These are phyloP conservation scores for Eucalyptus albens DNA, from an alignment of 345 rosid genomes.

Conservation along the genomic window DNA sequence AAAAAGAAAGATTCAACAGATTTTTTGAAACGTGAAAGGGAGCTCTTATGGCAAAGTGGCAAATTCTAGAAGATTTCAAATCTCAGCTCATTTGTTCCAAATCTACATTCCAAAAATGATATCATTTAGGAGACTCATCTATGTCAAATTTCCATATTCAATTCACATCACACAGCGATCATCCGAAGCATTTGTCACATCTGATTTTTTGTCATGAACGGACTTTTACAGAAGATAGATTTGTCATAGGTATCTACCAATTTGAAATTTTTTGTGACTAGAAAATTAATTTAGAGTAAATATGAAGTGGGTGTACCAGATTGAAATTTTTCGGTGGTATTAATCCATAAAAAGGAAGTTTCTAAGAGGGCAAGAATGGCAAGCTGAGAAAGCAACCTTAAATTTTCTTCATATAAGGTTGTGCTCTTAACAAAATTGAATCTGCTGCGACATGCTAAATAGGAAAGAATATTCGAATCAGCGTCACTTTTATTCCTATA, in stretches of 20 bases:
- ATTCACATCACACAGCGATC: background rate
- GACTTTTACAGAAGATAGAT: background rate
- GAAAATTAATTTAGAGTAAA: background rate
- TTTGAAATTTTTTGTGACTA: background rate
- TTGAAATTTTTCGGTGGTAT: background rate
- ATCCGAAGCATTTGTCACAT: background rate
- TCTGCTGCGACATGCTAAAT: background rate
- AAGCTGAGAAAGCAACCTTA: background rate
- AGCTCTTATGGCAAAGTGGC: background rate
- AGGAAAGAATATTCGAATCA: background rate
- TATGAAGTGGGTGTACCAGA: rapidly evolving
- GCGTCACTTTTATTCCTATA: background rate
- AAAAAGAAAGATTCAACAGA: background rate
- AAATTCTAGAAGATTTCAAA: background rate
- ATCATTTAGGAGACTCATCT: background rate
- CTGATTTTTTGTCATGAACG: background rate
- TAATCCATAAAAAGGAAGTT: background rate
- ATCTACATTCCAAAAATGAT: background rate
- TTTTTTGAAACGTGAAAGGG: background rate
- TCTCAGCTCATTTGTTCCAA: background rate
- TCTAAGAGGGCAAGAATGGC: background rate
- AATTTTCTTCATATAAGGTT: background rate
- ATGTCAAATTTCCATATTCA: background rate
- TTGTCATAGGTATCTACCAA: background rate
- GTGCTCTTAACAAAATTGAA: background rate